Evolutionary conservation across 352 stramenopile species (phyloP).

Genomic region (Phytophthora parvispora): DNA sequence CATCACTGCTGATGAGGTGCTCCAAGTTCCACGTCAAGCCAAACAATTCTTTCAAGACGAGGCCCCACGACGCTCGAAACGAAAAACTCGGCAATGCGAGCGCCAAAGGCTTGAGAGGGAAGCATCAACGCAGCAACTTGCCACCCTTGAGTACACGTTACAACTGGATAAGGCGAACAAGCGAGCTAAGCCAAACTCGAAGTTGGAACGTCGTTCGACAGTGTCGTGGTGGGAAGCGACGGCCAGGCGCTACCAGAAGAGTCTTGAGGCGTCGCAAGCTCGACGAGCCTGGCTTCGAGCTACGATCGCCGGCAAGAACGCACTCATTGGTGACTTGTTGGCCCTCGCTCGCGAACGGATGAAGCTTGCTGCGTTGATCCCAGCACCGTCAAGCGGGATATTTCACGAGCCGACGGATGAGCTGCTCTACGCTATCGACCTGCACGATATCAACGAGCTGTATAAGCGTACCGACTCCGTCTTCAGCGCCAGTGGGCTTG

Average conservation of each 20-base stretch:
- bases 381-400: background rate
- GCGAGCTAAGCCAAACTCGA: background rate
- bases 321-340: background rate
- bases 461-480: slow-evolving; percentile 3
- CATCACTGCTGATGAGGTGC: no score
- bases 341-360: background rate
- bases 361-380: background rate
- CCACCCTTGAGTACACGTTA: background rate
- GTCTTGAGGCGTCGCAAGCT: background rate
- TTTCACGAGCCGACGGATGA: slow-evolving; percentile 1
- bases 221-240: background rate
- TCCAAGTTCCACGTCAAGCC: background rate
- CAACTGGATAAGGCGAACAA: no score
- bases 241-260: background rate
- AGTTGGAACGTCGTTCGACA: background rate
- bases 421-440: slow-evolving; percentile 1
- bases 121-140: background rate
- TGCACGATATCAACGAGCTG: background rate
- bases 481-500: slow-evolving; percentile 1
- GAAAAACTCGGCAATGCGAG: background rate
- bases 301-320: background rate
- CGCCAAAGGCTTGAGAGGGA: slow-evolving; percentile 9
- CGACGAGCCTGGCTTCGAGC: background rate
- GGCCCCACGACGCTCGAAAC: background rate
- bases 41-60: background rate